A percentile compares a stretch with the other conserved stretches of the same genome.
Conservation (phyloP, 129 eudicot genomes). For the Flaveria brownii region DNA sequence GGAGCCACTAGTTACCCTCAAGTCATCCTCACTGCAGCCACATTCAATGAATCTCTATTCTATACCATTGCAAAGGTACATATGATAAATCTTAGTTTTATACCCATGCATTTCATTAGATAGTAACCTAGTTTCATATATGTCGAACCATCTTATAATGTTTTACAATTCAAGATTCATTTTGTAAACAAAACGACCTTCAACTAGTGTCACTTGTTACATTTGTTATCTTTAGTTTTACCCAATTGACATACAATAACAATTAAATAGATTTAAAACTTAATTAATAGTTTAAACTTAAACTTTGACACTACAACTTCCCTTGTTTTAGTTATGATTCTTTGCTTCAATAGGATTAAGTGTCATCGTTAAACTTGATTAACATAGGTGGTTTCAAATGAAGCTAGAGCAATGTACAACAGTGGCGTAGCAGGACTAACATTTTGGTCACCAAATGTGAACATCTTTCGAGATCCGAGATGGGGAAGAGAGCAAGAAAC, state of each 20-base stretch:
- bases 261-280: neutral
- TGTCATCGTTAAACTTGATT: neutral
- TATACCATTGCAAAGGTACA: slow-evolving; percentile 44
- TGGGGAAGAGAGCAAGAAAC: slow-evolving; percentile 99
- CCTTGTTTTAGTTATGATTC: neutral
- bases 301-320: neutral
- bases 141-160: neutral
- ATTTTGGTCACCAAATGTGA: slow-evolving; percentile 95
- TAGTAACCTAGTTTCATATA: neutral
- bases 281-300: neutral
- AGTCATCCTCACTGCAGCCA: slow-evolving; percentile 68
- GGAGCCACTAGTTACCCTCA: slow-evolving; percentile 87
- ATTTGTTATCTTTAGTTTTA: too few relatives aligned
- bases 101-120: too few relatives aligned
- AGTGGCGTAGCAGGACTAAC: slow-evolving; percentile 80
- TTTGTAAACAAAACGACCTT: too few relatives aligned
- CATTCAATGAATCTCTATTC: slow-evolving; percentile 76
- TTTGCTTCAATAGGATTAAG: neutral
- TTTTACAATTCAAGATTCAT: neutral
- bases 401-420: slow-evolving; percentile 92
- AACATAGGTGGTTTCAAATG: slow-evolving; percentile 71
- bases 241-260: neutral
- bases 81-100: neutral
- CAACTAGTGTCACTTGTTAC: too few relatives aligned
- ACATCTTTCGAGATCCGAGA: slow-evolving; percentile 83